Base-by-base conservation (phyloP, 805 yeast species). In the Zygoascus tannicola region DNA sequence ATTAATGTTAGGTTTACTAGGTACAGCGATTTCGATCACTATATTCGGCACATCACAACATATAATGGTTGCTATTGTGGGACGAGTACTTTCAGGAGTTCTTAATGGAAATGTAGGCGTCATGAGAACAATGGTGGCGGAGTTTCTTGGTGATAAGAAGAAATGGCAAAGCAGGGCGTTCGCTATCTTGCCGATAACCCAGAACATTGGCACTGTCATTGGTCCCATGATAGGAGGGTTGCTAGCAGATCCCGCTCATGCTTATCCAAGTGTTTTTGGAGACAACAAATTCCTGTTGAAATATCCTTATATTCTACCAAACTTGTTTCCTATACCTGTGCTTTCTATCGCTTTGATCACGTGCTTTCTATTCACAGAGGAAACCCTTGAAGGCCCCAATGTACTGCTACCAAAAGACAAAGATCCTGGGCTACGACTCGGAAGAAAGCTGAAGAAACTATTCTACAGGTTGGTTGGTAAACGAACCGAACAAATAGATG, bases 101-200 rank as follows among this genome's bases (percentile, higher is more conserved):
- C 58, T 78, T 30, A 78, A 77, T 52, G 84, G 83, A 4, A 78
- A 78, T 55, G 71, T 76, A 10, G 78, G 78, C 1, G 81, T 78
- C n/a, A 55, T 78, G 44, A 62, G 84, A 58, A 78, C 83, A 0
- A 65, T 70, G 50, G 68, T 78, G 35, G 84, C 83, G 2, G 85
- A 78, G 56, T 42, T 55, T 20, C 58, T 76, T n/a, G 78, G 80
- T 1, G 60, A 60, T 5, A 73, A 75, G 45, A 67, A 75, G 46
- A 65, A 68, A 39, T 81, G 75, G 53, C 82, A 78, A 57, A 79
- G 80, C 7, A 45, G 77, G 15, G 83, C 82, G 0, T 76, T 78
- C 53, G 70, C 78, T 32, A 70, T 76, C 1, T 60, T 78, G 53
- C 82, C 85, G 0, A 60, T 78, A 32, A 62, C 78, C 4, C 76